Evolutionary conservation across 805 yeast genomes (phyloP), one percentile per base, ranked within the genome.

Genomic region (Metschnikowia kofuensis): DNA sequence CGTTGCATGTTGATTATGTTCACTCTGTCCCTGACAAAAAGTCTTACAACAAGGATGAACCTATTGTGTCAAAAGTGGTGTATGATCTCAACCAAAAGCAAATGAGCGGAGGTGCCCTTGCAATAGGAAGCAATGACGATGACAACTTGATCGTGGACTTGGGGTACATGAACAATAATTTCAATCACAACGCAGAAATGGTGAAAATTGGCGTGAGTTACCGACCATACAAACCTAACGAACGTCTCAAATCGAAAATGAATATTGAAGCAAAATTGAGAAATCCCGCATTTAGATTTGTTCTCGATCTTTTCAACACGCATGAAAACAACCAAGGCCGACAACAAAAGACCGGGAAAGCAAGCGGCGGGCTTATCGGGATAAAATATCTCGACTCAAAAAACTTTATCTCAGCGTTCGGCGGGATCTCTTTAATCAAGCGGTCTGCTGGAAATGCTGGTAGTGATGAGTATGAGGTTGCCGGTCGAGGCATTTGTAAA

Each of bases 341-440:
- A 85, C 64, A 74, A 70, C 57, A 75, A 66, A 75, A 82, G 34
- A 78, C 82, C 32, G 82, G 82, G 48, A 83, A 85, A 39, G 61
- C 75, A 10, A 67, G 74, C 9, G 79, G 81, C 16, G 80, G 80
- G 10, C 56, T 65, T 29, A 61, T 79, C n/a, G 89, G 88, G 39
- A 67, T 75, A 53, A 69, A 75, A 60, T 69, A 69, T 56, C 13
- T 41, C 42, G 53, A 49, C 50, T 55, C 54, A 35, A 49, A 50
- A 2, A 57, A 59, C 7, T 65, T 67, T 6, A 54, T 77, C 43
- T 46, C 60, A 27, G 36, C 61, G 12, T 54, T 70, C 29, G 59
- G 72, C 12, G 96, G 96, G 7, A 56, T 86, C n/a, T 77, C 84
- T 15, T 69, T 84, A 13, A 70, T 76, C 2, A 79, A 79, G 61